A percentile compares a stretch with the other conserved stretches of the same genome.
phyloP scores from a whole-genome alignment of 257 asterid genomes.

The Capsicum chinense region DNA sequence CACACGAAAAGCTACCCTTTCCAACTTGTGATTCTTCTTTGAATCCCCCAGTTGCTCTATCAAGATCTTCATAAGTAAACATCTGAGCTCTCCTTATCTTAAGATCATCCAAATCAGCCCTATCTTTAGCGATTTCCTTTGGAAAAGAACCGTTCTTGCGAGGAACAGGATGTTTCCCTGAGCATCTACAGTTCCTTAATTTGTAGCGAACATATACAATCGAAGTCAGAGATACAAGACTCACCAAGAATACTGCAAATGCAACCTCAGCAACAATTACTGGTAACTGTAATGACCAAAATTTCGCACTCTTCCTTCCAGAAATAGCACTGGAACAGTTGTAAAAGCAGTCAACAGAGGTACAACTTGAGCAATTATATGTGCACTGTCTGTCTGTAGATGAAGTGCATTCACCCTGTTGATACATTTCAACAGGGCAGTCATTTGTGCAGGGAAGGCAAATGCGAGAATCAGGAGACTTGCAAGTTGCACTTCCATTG shows the following conservation, averaged over 20 bases:
- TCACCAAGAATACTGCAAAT: constrained; percentile 70
- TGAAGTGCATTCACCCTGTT: constrained; percentile 53
- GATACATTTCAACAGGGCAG: constrained; percentile 76
- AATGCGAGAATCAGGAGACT: constrained; percentile 57
- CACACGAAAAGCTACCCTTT: constrained; percentile 89
- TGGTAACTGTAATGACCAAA: constrained; percentile 79
- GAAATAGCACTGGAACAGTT: constrained; percentile 49
- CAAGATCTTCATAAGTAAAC: constrained; percentile 77
- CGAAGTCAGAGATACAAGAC: constrained; percentile 58
- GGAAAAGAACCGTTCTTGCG: constrained; percentile 49
- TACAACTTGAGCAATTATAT: constrained; percentile 73
- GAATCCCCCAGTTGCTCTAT: constrained; percentile 71
- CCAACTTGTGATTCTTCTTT: constrained; percentile 81
- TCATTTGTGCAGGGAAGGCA: constrained; percentile 77
- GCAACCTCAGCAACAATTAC: constrained; percentile 73
- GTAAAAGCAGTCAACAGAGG: constrained; percentile 58
- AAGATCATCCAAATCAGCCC: constrained; percentile 69
- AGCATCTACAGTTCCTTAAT: constrained; percentile 77
- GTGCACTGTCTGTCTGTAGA: constrained; percentile 62
- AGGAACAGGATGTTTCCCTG: constrained; percentile 39
- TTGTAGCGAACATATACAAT: constrained; percentile 66
- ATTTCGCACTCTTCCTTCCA: constrained; percentile 47
- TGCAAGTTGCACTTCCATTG: constrained; percentile 62
- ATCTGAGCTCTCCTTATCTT: constrained; percentile 78
- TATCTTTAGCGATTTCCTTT: constrained; percentile 56